Conservation (phyloP, 371 early-diverging fungal species). For the Umbelopsis sp. region DNA sequence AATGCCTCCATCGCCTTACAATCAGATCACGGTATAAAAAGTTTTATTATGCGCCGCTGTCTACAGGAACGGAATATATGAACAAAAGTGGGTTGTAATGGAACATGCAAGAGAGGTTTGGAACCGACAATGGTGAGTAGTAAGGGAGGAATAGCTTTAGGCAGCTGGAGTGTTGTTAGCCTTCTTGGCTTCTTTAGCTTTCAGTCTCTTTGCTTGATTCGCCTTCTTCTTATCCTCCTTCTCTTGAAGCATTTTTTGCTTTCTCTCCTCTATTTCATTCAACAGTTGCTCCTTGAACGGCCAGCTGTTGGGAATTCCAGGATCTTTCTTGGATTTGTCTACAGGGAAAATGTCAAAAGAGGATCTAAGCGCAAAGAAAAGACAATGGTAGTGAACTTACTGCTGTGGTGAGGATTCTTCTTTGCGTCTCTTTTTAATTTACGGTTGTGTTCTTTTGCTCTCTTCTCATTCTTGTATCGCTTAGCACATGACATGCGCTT, state of each 20-base stretch:
- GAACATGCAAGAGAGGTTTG: not conserved
- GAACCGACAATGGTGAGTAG: not conserved
- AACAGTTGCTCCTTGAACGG: constrained; percentile 57
- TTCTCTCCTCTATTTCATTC: constrained; percentile 54
- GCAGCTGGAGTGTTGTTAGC: no score
- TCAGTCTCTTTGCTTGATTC: not conserved
- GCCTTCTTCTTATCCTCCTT: constrained; percentile 11
- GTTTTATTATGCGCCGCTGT: constrained; percentile 14
- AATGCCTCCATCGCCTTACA: not conserved
- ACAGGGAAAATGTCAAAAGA: not conserved
- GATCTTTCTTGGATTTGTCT: constrained; percentile 49
- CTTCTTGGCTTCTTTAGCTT: constrained; percentile 2
- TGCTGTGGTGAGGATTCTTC: constrained; percentile 61
- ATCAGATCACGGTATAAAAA: constrained; percentile 12
- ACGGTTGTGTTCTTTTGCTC: constrained; percentile 76
- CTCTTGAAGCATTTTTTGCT: constrained; percentile 32
- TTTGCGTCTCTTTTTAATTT: constrained; percentile 75
- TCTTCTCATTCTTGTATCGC: constrained; percentile 77
- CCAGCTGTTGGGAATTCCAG: constrained; percentile 57
- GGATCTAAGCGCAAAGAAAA: not conserved
- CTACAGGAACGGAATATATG: constrained; percentile 15
- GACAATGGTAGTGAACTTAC: constrained; percentile 30
- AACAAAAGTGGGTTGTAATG: constrained; percentile 12
- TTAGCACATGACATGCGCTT: constrained; percentile 73
- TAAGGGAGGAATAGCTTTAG: no score